Conservation (phyloP, 176 grass and related monocot genomes). For the Metroxylon sagu region DNA sequence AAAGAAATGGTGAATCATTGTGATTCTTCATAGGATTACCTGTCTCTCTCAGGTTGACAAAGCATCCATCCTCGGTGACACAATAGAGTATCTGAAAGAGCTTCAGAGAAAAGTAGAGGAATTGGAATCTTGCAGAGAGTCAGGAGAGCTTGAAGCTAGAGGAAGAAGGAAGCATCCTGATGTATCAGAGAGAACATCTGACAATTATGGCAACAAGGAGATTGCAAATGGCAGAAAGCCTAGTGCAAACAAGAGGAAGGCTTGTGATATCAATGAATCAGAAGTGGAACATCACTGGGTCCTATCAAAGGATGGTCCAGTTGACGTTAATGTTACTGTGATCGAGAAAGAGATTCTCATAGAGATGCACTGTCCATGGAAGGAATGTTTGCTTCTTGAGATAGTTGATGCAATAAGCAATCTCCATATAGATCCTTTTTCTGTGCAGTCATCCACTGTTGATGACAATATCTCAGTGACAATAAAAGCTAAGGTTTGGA, state of each 20-base stretch:
- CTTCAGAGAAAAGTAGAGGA: slow-evolving; percentile 50
- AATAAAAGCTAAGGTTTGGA: slow-evolving; percentile 1
- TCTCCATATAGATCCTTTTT: slow-evolving; percentile 2
- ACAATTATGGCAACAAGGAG: slow-evolving; percentile 29
- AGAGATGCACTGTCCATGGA: neutral
- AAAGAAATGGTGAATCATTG: neutral
- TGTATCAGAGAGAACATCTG: slow-evolving; percentile 33
- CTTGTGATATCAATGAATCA: slow-evolving; percentile 4
- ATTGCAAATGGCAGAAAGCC: slow-evolving; percentile 29
- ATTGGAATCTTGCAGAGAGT: slow-evolving; percentile 36
- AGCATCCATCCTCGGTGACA: slow-evolving; percentile 66
- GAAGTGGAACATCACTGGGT: slow-evolving; percentile 30
- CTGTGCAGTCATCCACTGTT: neutral
- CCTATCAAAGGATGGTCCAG: slow-evolving; percentile 22
- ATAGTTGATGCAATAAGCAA: neutral
- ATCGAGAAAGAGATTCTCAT: neutral
- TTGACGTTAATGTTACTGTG: neutral
- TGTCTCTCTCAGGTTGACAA: slow-evolving; percentile 54
- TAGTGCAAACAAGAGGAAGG: slow-evolving; percentile 19
- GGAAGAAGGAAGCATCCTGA: slow-evolving; percentile 5
- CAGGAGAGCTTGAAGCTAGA: slow-evolving; percentile 8
- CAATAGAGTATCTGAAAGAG: slow-evolving; percentile 70
- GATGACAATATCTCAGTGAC: neutral
- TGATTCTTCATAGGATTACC: neutral
- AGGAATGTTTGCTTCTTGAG: slow-evolving; percentile 1